Evolutionary conservation across 257 asterid species (phyloP).

Genomic region (Nicotiana paniculata): DNA sequence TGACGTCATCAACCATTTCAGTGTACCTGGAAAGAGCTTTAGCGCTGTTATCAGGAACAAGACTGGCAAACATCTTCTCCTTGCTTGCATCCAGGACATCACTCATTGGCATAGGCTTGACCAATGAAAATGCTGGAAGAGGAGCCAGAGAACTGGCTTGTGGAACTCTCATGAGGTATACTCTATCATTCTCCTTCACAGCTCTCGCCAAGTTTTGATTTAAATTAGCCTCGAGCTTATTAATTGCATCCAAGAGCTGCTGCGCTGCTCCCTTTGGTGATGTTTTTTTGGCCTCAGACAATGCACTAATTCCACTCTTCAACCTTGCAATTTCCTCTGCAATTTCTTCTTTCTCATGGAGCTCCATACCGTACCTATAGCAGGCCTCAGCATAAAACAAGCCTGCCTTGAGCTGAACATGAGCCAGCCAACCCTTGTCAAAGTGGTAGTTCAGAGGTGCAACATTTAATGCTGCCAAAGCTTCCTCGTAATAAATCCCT

Average conservation of each 20-base stretch:
- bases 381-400: conserved; percentile 95
- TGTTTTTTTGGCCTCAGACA: conserved; percentile 73
- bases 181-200: conserved; percentile 91
- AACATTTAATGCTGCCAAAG: conserved; percentile 60
- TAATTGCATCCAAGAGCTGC: conserved; percentile 79
- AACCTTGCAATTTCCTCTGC: conserved; percentile 96
- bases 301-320: conserved; percentile 66
- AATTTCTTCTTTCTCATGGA: conserved; percentile 93
- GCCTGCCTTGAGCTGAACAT: conserved; percentile 89
- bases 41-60: conserved; percentile 93
- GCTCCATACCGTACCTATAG: conserved; percentile 79
- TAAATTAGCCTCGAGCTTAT: conserved; percentile 60
- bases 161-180: conserved; percentile 93
- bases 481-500: conserved; percentile 89
- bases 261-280: conserved; percentile 79
- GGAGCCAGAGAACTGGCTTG: conserved; percentile 69
- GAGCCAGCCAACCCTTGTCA: conserved; percentile 87
- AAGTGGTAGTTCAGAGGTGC: conserved; percentile 87
- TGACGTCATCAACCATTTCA: conserved; percentile 88
- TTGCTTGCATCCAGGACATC: conserved; percentile 89
- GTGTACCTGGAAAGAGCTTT: conserved; percentile 95
- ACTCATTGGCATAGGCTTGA: conserved; percentile 84
- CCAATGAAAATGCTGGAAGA: conserved; percentile 88
- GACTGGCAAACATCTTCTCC: conserved; percentile 85
- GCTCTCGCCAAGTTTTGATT: conserved; percentile 82